Percentiles rank a stretch among this genome's conserved stretches.
Conservation (phyloP, 139 green algal species). For the Gonium pectorale region DNA sequence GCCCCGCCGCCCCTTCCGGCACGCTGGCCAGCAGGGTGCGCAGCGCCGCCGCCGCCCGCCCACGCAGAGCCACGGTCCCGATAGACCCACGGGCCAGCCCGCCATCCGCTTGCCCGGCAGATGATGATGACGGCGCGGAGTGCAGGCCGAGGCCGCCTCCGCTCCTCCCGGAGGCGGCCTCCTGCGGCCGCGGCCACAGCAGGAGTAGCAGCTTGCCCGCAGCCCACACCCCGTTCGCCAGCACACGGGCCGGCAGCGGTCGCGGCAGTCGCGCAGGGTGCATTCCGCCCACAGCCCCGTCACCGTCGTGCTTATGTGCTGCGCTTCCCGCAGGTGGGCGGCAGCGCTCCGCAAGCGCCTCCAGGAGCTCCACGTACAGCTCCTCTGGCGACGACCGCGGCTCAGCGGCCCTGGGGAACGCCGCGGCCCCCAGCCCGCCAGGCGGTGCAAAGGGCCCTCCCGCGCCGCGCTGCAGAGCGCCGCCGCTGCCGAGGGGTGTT, state of each 20-base stretch:
- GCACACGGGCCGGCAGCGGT: neutral
- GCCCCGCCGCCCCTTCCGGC: neutral
- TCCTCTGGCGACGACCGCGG: neutral
- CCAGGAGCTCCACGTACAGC: conserved; percentile 7
- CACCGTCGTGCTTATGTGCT: neutral
- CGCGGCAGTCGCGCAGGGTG: neutral
- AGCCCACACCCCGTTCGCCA: conserved; percentile 17
- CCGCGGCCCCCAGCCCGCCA: neutral
- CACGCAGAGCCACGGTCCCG: neutral
- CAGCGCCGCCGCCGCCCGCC: neutral
- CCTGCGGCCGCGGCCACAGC: neutral
- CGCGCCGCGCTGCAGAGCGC: neutral
- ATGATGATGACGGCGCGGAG: neutral
- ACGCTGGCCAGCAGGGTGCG: neutral
- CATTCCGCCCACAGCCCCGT: neutral
- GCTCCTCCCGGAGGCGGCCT: neutral
- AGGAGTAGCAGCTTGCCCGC: neutral
- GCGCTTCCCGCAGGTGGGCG: neutral
- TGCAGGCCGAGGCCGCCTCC: neutral
- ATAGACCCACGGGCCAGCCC: neutral
- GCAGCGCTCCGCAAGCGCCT: neutral
- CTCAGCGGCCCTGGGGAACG: neutral
- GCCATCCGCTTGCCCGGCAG: neutral
- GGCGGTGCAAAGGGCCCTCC: neutral
- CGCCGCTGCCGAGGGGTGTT: neutral